Percentiles rank a stretch among this genome's conserved stretches.
Conservation (phyloP, 176 grass and related monocot species). For the Musa schizocarpa region DNA sequence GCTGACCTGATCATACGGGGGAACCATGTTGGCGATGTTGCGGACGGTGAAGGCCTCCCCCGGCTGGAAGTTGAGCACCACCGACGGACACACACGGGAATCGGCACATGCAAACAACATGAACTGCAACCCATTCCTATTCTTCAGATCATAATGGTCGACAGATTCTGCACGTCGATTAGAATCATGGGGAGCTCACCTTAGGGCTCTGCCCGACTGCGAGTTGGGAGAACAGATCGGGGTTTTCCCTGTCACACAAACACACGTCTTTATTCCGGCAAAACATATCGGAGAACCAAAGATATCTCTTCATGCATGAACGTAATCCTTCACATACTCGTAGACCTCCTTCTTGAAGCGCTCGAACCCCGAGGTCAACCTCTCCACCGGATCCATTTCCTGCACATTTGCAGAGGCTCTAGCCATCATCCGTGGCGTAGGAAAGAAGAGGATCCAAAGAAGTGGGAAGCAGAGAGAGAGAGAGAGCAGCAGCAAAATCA, state of each 20-base stretch:
- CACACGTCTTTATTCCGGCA: no score
- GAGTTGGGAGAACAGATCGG: background rate
- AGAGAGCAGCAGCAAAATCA: background rate
- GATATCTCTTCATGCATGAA: background rate
- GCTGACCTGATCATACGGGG: slow-evolving; percentile 4
- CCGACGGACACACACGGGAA: slow-evolving; percentile 17
- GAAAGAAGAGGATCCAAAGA: background rate
- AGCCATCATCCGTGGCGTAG: background rate
- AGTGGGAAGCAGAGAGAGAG: background rate
- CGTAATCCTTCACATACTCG: slow-evolving; percentile 11
- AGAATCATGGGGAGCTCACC: background rate
- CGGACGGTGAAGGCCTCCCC: slow-evolving; percentile 21
- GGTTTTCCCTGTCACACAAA: slow-evolving; percentile 7
- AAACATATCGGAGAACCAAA: no score
- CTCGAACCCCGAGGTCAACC: slow-evolving; percentile 35
- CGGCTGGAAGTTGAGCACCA: slow-evolving; percentile 13
- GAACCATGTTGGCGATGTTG: slow-evolving; percentile 22
- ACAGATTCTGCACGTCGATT: no score
- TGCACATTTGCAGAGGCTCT: background rate
- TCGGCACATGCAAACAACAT: slow-evolving; percentile 20
- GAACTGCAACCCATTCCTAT: background rate
- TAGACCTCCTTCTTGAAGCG: slow-evolving; percentile 34
- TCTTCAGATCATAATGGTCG: no score
- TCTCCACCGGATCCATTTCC: slow-evolving; percentile 30
- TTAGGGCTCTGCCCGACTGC: slow-evolving; percentile 9